Evolutionary conservation across 2,329 filamentous ascomycete species (phyloP).

Genomic region (Graphilbum sp.): DNA sequence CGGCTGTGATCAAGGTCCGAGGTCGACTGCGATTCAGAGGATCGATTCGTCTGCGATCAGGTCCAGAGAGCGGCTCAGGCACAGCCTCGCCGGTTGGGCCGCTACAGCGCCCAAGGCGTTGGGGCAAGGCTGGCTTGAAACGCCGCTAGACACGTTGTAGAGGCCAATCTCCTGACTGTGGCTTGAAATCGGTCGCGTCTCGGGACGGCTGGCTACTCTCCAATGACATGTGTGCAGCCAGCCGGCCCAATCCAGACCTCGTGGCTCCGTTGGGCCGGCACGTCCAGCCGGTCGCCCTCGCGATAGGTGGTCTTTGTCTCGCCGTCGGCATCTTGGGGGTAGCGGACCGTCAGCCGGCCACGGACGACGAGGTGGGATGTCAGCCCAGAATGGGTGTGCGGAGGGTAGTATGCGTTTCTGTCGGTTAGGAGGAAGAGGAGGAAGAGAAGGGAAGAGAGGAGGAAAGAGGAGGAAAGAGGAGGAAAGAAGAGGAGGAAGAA

Average conservation of each 20-base stretch:
- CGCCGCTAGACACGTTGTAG: too few relatives aligned
- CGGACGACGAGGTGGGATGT: slow-evolving; percentile 55
- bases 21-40: too few relatives aligned
- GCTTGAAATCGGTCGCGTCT: neutral
- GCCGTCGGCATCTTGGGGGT: slow-evolving; percentile 35
- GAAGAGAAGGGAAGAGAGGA: neutral
- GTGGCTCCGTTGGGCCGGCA: slow-evolving; percentile 45
- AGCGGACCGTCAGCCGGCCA: slow-evolving; percentile 50
- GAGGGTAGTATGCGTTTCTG: slow-evolving; percentile 51
- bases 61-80: too few relatives aligned
- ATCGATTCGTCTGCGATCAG: too few relatives aligned
- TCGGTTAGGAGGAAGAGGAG: slow-evolving; percentile 1
- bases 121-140: too few relatives aligned
- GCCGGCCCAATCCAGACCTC: slow-evolving; percentile 52
- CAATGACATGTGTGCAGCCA: slow-evolving; percentile 54
- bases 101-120: too few relatives aligned
- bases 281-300: slow-evolving; percentile 46
- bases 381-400: slow-evolving; percentile 45
- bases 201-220: slow-evolving; percentile 21
- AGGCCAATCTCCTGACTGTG: too few relatives aligned
- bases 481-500: too few relatives aligned
- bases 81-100: too few relatives aligned
- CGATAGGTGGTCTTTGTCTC: slow-evolving; percentile 36
- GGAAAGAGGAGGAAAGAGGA: neutral
- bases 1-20: too few relatives aligned